Base-by-base conservation (phyloP, 768 basidiomycete genomes). In the Chlorophyllum brunneum region DNA sequence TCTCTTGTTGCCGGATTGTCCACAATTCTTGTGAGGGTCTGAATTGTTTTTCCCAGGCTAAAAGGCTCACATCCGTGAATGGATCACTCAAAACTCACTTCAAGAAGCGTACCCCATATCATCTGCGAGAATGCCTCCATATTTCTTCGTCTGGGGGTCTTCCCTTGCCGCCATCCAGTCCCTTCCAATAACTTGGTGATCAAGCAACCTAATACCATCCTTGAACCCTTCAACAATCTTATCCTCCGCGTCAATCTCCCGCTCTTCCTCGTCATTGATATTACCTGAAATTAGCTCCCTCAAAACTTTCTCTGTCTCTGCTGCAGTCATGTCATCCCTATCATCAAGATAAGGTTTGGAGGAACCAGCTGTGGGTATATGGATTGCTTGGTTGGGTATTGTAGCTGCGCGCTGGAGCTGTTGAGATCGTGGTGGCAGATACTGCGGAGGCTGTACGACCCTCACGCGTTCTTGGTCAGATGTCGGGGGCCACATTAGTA, bases 141-240 rank as follows among this genome's bases (percentile, higher is more conserved):
- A 72, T 58, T 85, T 82, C 67, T 90, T 91, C 27, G 81, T 84
- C 6, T 76, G 66, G 1, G 65, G 44, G 56, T 77, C 70, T 67
- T 98, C 95, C 16, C 95, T 78, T 5, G 85, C 81, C 20, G 73
- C 73, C 88, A 99, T 94, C 95, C 95, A 99, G 22, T 68, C 67
- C 0, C 93, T 77, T 18, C 92, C 92, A 42, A 89, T 70, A 7
- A 97, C 74, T 60, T 99, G 97, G 67, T 98, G 95, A 2, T 92
- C 88, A 58, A 95, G 73, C 18, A 98, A 72, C 38, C 62, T 72
- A 18, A 92, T 79, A 1, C 79, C 79, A 1, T 85, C 80, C 3
- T 72, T 73, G 65, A 98, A 95, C 0, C 88, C 94, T 9, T 84
- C 77, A 1, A 95, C 90, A 11, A 76, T 72, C 0, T 85, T 82